Evolutionary conservation across 805 yeast genomes (phyloP).

Genomic region (Metahyphopichia silvanorum): DNA sequence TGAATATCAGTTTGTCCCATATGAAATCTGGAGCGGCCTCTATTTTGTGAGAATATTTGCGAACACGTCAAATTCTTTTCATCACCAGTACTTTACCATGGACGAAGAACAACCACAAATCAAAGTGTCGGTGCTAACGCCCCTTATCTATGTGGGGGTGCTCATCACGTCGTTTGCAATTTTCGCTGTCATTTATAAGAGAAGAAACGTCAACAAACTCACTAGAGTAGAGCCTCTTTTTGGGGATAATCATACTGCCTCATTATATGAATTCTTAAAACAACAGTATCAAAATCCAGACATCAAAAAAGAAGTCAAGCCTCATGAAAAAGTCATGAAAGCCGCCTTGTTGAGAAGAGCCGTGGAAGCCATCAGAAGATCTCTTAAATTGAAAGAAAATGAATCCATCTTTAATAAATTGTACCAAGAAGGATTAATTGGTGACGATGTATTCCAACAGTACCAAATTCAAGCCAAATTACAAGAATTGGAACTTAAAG

Average conservation of each 20-base stretch:
- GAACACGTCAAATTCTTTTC: too few species aligned
- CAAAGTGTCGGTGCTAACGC: slow-evolving; percentile 51
- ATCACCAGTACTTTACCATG: slow-evolving; percentile 7
- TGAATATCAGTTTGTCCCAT: background rate
- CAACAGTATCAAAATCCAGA: slow-evolving; percentile 40
- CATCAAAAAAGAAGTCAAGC: slow-evolving; percentile 40
- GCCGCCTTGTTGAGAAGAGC: slow-evolving; percentile 58
- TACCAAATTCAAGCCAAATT: slow-evolving; percentile 73
- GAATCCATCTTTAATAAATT: slow-evolving; percentile 66
- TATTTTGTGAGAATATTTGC: too few species aligned
- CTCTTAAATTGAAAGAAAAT: slow-evolving; percentile 76
- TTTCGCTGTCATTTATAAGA: slow-evolving; percentile 68
- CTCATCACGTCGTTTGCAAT: slow-evolving; percentile 61
- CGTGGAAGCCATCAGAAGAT: slow-evolving; percentile 83
- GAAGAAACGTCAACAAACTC: slow-evolving; percentile 50
- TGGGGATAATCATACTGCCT: slow-evolving; percentile 61
- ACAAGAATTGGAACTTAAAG: slow-evolving; percentile 78
- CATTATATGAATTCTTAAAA: slow-evolving; percentile 59
- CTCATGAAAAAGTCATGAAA: slow-evolving; percentile 75
- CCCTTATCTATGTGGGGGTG: slow-evolving; percentile 71
- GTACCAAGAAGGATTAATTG: slow-evolving; percentile 86
- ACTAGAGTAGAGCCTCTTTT: slow-evolving; percentile 70
- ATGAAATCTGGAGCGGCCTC: too few species aligned
- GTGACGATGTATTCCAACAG: slow-evolving; percentile 83
- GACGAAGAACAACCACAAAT: slow-evolving; percentile 19